phyloP scores from a whole-genome alignment of 345 rosid species.

The Gynandropsis gynandra region DNA sequence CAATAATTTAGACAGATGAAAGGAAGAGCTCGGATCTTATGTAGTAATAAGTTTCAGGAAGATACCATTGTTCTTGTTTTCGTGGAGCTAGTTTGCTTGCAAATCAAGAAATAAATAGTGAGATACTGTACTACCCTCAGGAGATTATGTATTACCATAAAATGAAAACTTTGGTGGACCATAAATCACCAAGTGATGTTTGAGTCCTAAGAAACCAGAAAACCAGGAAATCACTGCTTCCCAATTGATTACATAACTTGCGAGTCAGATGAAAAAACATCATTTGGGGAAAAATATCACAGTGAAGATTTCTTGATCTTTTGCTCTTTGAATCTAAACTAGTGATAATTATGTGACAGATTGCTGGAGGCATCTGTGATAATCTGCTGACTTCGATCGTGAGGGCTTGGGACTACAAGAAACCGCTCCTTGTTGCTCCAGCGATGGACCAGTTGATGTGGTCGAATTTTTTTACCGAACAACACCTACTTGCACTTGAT shows the following conservation, averaged over 20 bases:
- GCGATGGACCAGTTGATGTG: slow-evolving; percentile 70
- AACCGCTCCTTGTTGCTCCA: slow-evolving; percentile 51
- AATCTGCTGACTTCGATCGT: slow-evolving; percentile 56
- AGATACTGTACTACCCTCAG: too few relatives aligned
- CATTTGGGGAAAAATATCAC: too few relatives aligned
- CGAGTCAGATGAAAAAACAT: too few relatives aligned
- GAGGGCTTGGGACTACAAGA: slow-evolving; percentile 55
- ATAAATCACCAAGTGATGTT: too few relatives aligned
- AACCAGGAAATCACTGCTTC: background rate
- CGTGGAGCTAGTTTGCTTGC: background rate
- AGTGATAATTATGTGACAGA: slow-evolving; percentile 24
- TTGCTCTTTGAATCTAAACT: background rate
- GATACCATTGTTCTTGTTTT: background rate
- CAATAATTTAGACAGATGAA: background rate
- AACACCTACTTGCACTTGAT: slow-evolving; percentile 44
- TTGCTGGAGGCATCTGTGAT: slow-evolving; percentile 63
- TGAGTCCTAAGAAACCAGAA: too few relatives aligned
- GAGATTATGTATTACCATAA: too few relatives aligned
- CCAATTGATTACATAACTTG: too few relatives aligned
- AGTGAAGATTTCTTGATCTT: background rate
- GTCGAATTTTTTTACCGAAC: slow-evolving; percentile 54
- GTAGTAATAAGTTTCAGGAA: background rate
- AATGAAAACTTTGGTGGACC: too few relatives aligned
- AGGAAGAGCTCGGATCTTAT: too few relatives aligned
- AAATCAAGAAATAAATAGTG: background rate